Conservation (phyloP, 2,329 filamentous ascomycete species). For the Arthrobotrys pseudoclavata region DNA sequence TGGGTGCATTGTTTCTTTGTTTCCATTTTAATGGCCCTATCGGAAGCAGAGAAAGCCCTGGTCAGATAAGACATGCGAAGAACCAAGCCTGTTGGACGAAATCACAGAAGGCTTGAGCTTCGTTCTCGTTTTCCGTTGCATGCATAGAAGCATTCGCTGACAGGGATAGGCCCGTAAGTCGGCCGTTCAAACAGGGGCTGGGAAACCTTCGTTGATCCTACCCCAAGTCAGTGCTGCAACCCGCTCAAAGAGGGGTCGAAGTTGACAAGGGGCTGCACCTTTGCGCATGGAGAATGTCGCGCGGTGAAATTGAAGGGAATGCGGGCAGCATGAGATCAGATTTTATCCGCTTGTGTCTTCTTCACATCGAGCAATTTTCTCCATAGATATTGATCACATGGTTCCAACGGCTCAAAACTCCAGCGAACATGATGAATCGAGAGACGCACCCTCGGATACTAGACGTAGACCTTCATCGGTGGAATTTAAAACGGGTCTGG, state of each 20-base stretch:
- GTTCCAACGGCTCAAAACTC: slow-evolving; percentile 37
- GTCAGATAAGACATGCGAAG: slow-evolving; percentile 54
- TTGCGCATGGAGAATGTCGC: slow-evolving; percentile 43
- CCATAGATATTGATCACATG: slow-evolving; percentile 52
- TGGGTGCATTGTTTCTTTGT: slow-evolving; percentile 51
- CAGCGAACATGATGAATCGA: not conserved
- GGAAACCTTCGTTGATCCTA: slow-evolving; percentile 48
- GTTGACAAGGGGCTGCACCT: slow-evolving; percentile 27
- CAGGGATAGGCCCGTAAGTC: slow-evolving; percentile 51
- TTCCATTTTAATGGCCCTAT: slow-evolving; percentile 58
- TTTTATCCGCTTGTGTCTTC: slow-evolving; percentile 56
- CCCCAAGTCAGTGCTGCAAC: slow-evolving; percentile 35
- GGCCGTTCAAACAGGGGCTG: slow-evolving; percentile 50
- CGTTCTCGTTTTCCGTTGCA: slow-evolving; percentile 56
- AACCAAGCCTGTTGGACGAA: slow-evolving; percentile 47
- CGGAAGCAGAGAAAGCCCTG: slow-evolving; percentile 38
- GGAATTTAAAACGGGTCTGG: slow-evolving; percentile 56
- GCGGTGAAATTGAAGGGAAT: slow-evolving; percentile 56
- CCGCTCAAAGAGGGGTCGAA: slow-evolving; percentile 35
- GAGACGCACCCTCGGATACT: slow-evolving; percentile 33
- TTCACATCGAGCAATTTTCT: slow-evolving; percentile 45
- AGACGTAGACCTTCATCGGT: slow-evolving; percentile 23
- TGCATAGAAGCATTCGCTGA: slow-evolving; percentile 54
- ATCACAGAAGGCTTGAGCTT: slow-evolving; percentile 45
- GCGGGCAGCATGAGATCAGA: slow-evolving; percentile 48